Evolutionary conservation across 2,329 filamentous ascomycete genomes (phyloP).

Genomic region (Nothomitra cinnamomea): DNA sequence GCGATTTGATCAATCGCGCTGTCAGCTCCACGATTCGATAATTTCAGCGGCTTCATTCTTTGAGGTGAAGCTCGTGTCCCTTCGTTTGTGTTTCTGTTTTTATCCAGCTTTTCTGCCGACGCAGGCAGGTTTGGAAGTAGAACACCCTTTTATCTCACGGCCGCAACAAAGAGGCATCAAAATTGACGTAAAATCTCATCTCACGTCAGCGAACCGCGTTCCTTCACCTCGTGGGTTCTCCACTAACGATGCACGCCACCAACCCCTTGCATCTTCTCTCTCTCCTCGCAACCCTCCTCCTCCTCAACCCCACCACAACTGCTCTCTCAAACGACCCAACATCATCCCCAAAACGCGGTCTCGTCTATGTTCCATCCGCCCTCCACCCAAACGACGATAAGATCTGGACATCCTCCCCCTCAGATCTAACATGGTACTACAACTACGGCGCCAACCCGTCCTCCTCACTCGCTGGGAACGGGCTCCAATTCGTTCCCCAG

Average conservation of each 20-base stretch:
- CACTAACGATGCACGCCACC: no score
- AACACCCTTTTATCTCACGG: neutral
- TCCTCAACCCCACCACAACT: neutral
- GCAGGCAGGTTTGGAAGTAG: neutral
- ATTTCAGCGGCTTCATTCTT: no score
- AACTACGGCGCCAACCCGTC: constrained; percentile 51
- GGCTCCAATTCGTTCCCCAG: constrained; percentile 66
- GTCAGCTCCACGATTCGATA: no score
- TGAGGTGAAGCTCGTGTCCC: no score
- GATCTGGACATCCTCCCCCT: constrained; percentile 40
- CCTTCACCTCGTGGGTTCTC: neutral
- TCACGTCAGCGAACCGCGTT: neutral
- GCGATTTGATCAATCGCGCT: no score
- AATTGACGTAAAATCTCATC: neutral
- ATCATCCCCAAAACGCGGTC: constrained; percentile 47
- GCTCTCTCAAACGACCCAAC: neutral
- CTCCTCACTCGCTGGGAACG: constrained; percentile 28
- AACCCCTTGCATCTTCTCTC: neutral
- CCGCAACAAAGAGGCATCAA: no score
- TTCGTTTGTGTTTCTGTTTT: neutral
- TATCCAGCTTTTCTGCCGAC: neutral
- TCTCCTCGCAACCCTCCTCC: neutral
- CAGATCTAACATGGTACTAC: constrained; percentile 68
- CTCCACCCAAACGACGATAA: constrained; percentile 42
- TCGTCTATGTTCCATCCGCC: constrained; percentile 46